Conservation (phyloP, 768 basidiomycete species). For the Collybiopsis confluens region DNA sequence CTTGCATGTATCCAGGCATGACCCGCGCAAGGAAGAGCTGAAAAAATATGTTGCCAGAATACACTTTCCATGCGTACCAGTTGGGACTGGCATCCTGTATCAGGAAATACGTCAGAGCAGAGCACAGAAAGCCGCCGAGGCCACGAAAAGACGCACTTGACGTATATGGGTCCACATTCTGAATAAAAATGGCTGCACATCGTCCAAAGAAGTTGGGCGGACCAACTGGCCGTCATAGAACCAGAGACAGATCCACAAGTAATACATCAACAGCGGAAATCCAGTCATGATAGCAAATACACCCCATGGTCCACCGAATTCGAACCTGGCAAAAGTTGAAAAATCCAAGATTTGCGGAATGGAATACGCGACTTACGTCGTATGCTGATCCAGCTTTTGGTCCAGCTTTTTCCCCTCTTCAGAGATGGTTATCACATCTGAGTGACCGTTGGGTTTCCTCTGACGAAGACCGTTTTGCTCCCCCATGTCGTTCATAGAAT, state of each 20-base stretch:
- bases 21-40: slow-evolving; percentile 88
- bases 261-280: slow-evolving; percentile 96
- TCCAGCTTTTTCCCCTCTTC: slow-evolving; percentile 75
- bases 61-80: slow-evolving; percentile 83
- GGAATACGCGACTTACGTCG: slow-evolving; percentile 34
- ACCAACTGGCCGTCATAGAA: slow-evolving; percentile 89
- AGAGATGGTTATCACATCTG: slow-evolving; percentile 34
- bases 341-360: slow-evolving; percentile 2
- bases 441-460: slow-evolving; percentile 16
- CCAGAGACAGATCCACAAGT: slow-evolving; percentile 96
- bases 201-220: slow-evolving; percentile 60
- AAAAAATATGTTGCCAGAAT: slow-evolving; percentile 81
- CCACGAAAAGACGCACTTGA: slow-evolving; percentile 45
- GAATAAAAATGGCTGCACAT: slow-evolving; percentile 71
- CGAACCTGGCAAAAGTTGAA: slow-evolving; percentile 50
- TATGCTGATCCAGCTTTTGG: slow-evolving; percentile 68
- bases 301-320: slow-evolving; percentile 94
- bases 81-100: slow-evolving; percentile 90
- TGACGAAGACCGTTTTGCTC: slow-evolving; percentile 7
- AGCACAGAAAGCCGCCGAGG: not conserved
- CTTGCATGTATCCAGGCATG: slow-evolving; percentile 89
- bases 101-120: not conserved
- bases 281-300: slow-evolving; percentile 90
- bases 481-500: not conserved
- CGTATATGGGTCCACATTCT: slow-evolving; percentile 85